Evolutionary conservation across 768 basidiomycete genomes (phyloP).

Genomic region (Phylloporus sp.): DNA sequence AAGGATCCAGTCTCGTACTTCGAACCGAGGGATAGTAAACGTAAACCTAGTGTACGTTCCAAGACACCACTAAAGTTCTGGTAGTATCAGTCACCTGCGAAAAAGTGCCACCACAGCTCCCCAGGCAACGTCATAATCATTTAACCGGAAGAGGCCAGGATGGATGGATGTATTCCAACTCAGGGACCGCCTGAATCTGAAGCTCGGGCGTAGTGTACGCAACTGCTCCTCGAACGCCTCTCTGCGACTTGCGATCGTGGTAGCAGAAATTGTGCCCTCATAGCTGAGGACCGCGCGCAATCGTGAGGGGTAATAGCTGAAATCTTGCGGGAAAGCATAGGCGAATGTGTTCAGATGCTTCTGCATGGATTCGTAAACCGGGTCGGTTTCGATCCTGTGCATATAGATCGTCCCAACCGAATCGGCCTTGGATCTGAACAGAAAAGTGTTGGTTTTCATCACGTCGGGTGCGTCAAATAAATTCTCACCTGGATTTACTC

Average conservation of each 20-base stretch:
- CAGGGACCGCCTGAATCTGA: neutral
- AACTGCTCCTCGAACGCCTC: neutral
- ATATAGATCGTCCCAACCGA: conserved; percentile 14
- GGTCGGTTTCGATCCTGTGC: conserved; percentile 9
- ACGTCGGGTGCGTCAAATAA: neutral
- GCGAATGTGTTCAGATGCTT: conserved; percentile 8
- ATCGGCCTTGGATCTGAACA: conserved; percentile 8
- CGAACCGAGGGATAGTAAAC: too few relatives aligned
- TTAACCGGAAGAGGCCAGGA: neutral
- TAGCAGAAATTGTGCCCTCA: fast-evolving
- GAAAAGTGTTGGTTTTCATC: neutral
- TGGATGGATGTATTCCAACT: conserved; percentile 2
- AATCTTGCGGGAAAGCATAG: neutral
- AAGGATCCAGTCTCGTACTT: too few relatives aligned
- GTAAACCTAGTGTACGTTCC: neutral
- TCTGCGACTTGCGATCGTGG: neutral
- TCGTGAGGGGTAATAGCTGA: neutral
- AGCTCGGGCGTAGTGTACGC: neutral
- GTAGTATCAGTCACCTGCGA: neutral
- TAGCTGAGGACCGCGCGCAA: conserved; percentile 11
- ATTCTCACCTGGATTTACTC: neutral
- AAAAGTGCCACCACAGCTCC: conserved; percentile 7
- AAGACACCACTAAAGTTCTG: neutral
- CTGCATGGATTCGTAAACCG: neutral
- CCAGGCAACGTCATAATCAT: conserved; percentile 7